phyloP scores from a whole-genome alignment of 345 rosid genomes.

The Eucalyptus tenuipes region DNA sequence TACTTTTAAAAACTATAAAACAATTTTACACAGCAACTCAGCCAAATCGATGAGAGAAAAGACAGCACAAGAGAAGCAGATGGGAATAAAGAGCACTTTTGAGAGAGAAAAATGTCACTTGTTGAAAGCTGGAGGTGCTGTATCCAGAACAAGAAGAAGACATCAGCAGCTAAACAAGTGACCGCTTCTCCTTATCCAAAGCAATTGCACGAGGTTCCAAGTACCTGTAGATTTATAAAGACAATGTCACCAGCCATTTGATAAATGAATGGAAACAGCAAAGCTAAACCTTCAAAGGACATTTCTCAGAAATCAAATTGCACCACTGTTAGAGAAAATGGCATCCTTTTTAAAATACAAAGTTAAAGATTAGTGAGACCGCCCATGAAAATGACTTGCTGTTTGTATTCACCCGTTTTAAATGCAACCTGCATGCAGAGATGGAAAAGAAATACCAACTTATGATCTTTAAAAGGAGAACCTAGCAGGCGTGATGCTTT shows the following conservation, averaged over 20 bases:
- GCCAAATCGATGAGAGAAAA: neutral
- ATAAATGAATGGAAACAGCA: neutral
- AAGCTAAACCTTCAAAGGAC: neutral
- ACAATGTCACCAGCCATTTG: neutral
- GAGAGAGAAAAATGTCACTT: conserved; percentile 32
- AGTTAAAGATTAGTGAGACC: conserved; percentile 34
- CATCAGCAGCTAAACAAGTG: conserved; percentile 82
- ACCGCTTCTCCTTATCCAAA: conserved; percentile 89
- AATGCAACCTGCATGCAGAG: conserved; percentile 60
- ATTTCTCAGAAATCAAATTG: neutral
- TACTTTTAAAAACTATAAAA: neutral
- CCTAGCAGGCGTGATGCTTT: neutral
- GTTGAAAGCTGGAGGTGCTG: conserved; percentile 83
- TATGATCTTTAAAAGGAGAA: neutral
- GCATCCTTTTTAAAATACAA: neutral
- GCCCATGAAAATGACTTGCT: conserved; percentile 81
- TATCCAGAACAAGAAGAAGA: conserved; percentile 84
- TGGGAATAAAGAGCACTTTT: neutral
- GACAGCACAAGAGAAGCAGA: neutral
- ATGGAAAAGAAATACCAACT: neutral
- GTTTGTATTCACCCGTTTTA: conserved; percentile 82
- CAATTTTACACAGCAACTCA: neutral
- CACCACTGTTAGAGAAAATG: neutral
- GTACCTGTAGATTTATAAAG: conserved; percentile 32
- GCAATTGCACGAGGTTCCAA: conserved; percentile 90